phyloP scores from a whole-genome alignment of 1,139 yeast species.

The Diutina rugosa region DNA sequence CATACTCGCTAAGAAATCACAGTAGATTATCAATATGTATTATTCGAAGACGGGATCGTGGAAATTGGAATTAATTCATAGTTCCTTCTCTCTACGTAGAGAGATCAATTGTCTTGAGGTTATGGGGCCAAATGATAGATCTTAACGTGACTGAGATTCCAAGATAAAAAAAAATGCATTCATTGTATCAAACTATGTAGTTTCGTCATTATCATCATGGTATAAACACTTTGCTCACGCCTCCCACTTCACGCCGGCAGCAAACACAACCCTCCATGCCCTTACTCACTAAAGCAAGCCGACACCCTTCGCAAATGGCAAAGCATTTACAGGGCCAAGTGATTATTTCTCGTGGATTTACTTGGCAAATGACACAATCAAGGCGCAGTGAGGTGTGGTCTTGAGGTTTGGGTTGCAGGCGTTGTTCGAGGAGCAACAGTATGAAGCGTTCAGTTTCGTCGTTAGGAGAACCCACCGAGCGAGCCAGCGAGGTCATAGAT shows the following conservation, averaged over 20 bases:
- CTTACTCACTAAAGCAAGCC: conserved; percentile 61
- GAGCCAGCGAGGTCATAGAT: background rate
- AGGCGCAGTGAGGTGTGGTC: conserved; percentile 10
- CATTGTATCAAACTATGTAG: background rate
- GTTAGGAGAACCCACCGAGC: background rate
- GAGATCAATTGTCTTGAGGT: no score
- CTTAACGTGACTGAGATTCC: background rate
- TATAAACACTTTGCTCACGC: conserved; percentile 34
- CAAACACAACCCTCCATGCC: conserved; percentile 77
- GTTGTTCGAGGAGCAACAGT: background rate
- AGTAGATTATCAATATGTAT: no score
- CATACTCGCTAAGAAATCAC: background rate
- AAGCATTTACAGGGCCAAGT: conserved; percentile 92
- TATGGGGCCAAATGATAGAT: no score
- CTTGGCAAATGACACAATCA: conserved; percentile 75
- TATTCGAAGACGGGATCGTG: no score
- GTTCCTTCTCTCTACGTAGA: no score
- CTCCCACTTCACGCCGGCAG: conserved; percentile 63
- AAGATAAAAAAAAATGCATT: background rate
- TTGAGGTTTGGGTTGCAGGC: background rate
- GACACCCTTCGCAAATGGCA: conserved; percentile 76
- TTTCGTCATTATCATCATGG: conserved; percentile 18
- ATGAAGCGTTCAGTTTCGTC: background rate
- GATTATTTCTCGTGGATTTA: conserved; percentile 59
- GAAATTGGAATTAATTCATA: no score